Conservation (phyloP, 176 grass and related monocot genomes). For the Oryza australiensis region DNA sequence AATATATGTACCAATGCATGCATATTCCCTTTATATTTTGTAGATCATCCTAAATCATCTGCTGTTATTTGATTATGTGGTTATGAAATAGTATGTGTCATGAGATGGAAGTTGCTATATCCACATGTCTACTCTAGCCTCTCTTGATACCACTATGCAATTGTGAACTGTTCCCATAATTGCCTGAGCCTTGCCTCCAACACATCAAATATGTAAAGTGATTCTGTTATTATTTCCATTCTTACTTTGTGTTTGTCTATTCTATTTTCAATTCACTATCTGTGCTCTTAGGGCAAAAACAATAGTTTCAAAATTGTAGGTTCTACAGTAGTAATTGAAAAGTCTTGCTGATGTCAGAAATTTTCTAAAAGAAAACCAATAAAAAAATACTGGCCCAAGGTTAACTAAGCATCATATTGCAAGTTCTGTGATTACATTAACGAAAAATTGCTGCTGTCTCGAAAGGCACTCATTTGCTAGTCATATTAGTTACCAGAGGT, state of each 20-base stretch:
- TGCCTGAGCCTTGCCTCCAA: neutral
- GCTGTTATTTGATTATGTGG: neutral
- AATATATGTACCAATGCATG: slow-evolving; percentile 7
- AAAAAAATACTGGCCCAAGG: neutral
- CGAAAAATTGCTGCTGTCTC: neutral
- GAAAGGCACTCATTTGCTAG: neutral
- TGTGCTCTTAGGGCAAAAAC: neutral
- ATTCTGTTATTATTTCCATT: neutral
- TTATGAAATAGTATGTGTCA: slow-evolving; percentile 1
- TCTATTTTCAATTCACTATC: neutral
- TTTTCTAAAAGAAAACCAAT: slow-evolving; percentile 7
- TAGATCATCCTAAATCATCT: slow-evolving; percentile 19
- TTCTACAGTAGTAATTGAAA: slow-evolving; percentile 1
- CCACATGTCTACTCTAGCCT: neutral
- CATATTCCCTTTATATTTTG: slow-evolving; percentile 17
- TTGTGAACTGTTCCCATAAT: neutral
- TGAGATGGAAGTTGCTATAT: slow-evolving; percentile 10
- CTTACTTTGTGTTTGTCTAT: neutral
- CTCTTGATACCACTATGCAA: neutral
- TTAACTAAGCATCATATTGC: neutral
- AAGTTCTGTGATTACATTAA: slow-evolving; percentile 10
- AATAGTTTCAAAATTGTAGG: neutral
- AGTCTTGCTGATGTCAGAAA: neutral
- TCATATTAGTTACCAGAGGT: neutral
- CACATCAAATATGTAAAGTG: neutral